Base-by-base conservation (phyloP, 495 filamentous ascomycete species). In the Penicillium roqueforti region DNA sequence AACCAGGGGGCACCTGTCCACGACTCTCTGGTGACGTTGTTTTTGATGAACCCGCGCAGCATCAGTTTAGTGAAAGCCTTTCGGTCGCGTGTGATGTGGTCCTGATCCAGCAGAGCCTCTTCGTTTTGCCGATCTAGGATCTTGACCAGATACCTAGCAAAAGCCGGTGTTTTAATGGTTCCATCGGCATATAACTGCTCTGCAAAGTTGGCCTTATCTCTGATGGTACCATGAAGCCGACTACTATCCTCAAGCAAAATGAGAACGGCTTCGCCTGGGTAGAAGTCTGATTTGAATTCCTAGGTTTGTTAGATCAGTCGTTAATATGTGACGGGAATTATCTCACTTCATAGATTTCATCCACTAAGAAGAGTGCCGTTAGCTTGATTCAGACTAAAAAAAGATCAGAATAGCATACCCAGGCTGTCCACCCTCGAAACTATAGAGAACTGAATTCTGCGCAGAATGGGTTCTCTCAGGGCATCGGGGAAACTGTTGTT, bases 1-100 rank as follows among this genome's bases (percentile, higher is more conserved):
- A 95, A 68, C 93, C 93, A 99, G 9, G 95, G 95, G 0, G 93
- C 93, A 4, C 92, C 92, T 39, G 81, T 88, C 92, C 92, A 97
- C 0, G 91, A 80, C 60, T 97, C 95, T 53, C 92, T 78, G 11
- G 86, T 89, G 13, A 96, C 87, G 6, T 90, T 93, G 71, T 95
- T 92, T 63, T 96, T 96, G 53, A 99, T 89, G 56, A 97, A 97
- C 3, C 90, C 87, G 26, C 92, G 85, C 47, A 99, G 76, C 68
- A 96, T 89, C 41, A 92, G 85, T 72, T 99, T 99, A 36, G 92
- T 96, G 69, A 97, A 99, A 5, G 89, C 83, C 61, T 92, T 95
- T 23, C 90, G 85, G 60, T 97, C 93, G 16, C 93, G 87, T 38
- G 80, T 84, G 58, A 98, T 85, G 58, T 93, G 86, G 31, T 86